Evolutionary conservation across 345 rosid species (phyloP).

Genomic region (Diplotaxis tenuifolia): DNA sequence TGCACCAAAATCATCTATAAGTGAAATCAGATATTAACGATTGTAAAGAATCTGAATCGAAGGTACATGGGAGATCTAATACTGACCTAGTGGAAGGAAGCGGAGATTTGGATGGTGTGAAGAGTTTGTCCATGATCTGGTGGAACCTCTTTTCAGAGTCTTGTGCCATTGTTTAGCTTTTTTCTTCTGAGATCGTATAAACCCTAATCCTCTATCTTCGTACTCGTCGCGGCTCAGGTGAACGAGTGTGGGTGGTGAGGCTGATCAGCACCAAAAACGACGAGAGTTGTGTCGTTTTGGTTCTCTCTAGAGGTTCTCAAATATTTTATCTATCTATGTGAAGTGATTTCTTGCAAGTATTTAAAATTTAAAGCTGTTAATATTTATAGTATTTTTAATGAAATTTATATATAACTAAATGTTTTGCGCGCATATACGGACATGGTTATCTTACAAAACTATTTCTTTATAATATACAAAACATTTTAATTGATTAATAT

Average conservation of each 20-base stretch:
- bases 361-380: too few relatives aligned
- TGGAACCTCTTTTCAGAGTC: conserved; percentile 82
- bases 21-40: not conserved
- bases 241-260: not conserved
- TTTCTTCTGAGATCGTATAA: not conserved
- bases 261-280: conserved; percentile 19
- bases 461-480: too few relatives aligned
- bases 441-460: too few relatives aligned
- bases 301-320: not conserved
- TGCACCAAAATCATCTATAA: conserved; percentile 2
- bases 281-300: conserved; percentile 23
- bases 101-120: conserved; percentile 48
- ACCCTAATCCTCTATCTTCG: conserved; percentile 29
- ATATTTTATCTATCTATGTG: too few relatives aligned
- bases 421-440: too few relatives aligned
- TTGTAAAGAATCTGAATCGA: not conserved
- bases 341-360: too few relatives aligned
- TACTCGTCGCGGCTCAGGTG: conserved; percentile 20
- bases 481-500: too few relatives aligned
- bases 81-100: conserved; percentile 47
- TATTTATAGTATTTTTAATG: too few relatives aligned
- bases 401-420: too few relatives aligned
- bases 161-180: conserved; percentile 46
- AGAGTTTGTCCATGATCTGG: conserved; percentile 86
- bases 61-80: not conserved